Conservation (phyloP, 225 moss, liverwort and hornwort species). For the Anthoceros angustus region DNA sequence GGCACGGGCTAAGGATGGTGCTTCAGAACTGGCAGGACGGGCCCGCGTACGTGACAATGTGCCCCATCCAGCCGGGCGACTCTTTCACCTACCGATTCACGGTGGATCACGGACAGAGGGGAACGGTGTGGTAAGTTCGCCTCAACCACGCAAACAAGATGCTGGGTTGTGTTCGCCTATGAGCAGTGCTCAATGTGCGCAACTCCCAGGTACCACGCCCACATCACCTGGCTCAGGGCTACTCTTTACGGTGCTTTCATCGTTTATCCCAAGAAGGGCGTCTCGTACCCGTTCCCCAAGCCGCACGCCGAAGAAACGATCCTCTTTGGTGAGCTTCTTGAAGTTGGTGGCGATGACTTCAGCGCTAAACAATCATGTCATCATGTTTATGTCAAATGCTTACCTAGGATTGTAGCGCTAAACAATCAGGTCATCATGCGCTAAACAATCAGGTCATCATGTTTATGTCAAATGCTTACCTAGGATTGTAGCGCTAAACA, state of each 20-base stretch:
- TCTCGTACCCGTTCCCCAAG: slow-evolving; percentile 25
- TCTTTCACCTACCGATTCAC: slow-evolving; percentile 33
- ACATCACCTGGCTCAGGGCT: slow-evolving; percentile 44
- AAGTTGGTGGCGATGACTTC: too few species aligned
- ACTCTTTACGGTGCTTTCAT: slow-evolving; percentile 44
- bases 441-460: too few species aligned
- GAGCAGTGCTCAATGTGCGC: too few species aligned
- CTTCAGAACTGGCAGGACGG: slow-evolving; percentile 47
- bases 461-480: too few species aligned
- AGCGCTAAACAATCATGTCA: too few species aligned
- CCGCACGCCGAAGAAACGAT: slow-evolving; percentile 25
- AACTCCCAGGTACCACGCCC: slow-evolving; percentile 20
- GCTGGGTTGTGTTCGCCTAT: too few species aligned
- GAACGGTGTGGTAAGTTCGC: slow-evolving; percentile 31
- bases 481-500: too few species aligned
- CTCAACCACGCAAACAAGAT: too few species aligned
- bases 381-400: too few species aligned
- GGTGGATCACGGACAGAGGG: slow-evolving; percentile 24
- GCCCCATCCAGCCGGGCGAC: slow-evolving; percentile 34
- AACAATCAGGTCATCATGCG: too few species aligned
- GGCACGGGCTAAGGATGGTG: slow-evolving; percentile 39
- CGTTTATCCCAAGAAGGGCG: slow-evolving; percentile 19
- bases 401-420: too few species aligned
- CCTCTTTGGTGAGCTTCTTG: slow-evolving; percentile 21
- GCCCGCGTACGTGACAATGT: slow-evolving; percentile 49